A percentile compares a stretch with the other conserved stretches of the same genome.
Evolutionary conservation across 345 rosid genomes (phyloP).

Genomic region (Lepidium africanum): DNA sequence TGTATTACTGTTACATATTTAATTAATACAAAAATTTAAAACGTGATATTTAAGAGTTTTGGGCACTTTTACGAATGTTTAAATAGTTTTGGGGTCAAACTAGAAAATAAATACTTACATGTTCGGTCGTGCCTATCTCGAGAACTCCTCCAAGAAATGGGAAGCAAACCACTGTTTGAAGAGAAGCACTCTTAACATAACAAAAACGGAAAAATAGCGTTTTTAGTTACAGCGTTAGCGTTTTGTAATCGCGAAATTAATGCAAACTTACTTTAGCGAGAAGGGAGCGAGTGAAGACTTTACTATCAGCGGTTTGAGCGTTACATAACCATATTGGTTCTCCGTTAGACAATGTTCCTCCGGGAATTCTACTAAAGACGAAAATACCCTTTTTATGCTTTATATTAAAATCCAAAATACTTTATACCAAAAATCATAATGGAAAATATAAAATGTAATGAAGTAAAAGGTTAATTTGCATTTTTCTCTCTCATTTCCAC

Average conservation of each 20-base stretch:
- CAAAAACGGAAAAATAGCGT: constrained; percentile 11
- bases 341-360: constrained; percentile 54
- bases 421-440: not conserved
- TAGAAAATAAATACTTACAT: constrained; percentile 36
- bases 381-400: not conserved
- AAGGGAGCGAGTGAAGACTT: constrained; percentile 81
- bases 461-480: not conserved
- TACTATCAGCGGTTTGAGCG: constrained; percentile 76
- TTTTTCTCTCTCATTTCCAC: not conserved
- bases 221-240: constrained; percentile 15
- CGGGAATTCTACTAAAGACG: constrained; percentile 57
- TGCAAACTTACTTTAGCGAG: constrained; percentile 67
- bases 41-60: not conserved
- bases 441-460: not conserved
- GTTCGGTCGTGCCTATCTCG: constrained; percentile 80
- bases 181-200: constrained; percentile 55
- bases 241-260: not conserved
- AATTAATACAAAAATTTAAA: not conserved
- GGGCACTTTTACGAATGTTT: not conserved
- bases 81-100: not conserved
- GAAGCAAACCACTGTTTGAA: constrained; percentile 83
- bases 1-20: not conserved
- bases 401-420: not conserved
- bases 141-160: constrained; percentile 69
- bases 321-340: constrained; percentile 73